phyloP scores from a whole-genome alignment of 2,329 filamentous ascomycete genomes.

The Penicillium rolfsii region DNA sequence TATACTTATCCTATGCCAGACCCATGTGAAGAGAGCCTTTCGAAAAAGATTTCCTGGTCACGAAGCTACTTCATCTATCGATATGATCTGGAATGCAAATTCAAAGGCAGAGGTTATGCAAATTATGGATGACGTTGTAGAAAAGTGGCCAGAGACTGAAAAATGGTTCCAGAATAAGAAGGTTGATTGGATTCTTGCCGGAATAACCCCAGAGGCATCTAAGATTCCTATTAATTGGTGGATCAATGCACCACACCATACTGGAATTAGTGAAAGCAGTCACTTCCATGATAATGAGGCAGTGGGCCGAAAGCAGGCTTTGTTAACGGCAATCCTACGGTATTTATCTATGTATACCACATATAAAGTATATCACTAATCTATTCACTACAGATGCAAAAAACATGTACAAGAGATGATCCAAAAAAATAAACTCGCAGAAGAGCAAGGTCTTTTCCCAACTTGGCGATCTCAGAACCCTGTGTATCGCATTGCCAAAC shows the following conservation, averaged over 20 bases:
- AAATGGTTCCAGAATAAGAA: background rate
- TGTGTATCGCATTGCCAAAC: background rate
- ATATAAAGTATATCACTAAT: background rate
- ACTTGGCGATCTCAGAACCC: background rate
- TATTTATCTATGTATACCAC: background rate
- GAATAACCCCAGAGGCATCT: background rate
- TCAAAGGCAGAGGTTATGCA: no score
- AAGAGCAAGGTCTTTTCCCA: background rate
- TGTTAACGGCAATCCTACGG: background rate
- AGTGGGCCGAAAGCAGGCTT: no score
- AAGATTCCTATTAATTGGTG: background rate
- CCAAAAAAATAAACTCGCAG: no score
- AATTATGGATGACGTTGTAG: background rate
- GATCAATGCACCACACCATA: background rate
- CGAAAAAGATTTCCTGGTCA: background rate
- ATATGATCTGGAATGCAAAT: background rate
- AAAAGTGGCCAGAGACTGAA: background rate
- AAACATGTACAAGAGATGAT: background rate
- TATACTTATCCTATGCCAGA: background rate
- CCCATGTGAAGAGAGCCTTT: background rate
- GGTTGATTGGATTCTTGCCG: background rate
- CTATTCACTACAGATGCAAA: background rate
- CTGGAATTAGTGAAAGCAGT: background rate
- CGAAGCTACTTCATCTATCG: background rate
- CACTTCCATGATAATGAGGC: background rate